phyloP scores from a whole-genome alignment of 2,329 filamentous ascomycete species.

The Xylaria sp. region DNA sequence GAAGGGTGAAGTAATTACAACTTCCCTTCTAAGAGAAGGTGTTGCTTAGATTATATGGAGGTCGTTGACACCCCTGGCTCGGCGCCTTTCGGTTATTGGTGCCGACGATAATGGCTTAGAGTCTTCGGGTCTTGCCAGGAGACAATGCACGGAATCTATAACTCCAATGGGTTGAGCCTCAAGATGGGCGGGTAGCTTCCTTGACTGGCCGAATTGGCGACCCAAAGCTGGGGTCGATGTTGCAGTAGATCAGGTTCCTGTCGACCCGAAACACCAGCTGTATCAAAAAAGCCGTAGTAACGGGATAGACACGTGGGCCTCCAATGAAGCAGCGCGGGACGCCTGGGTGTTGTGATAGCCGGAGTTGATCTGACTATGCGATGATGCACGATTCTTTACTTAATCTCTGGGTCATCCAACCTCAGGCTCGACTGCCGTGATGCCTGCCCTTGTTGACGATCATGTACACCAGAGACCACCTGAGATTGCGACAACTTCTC shows the following conservation, averaged over 20 bases:
- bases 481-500: background rate
- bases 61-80: constrained; percentile 1
- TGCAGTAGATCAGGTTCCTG: constrained; percentile 36
- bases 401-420: constrained; percentile 30
- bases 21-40: background rate
- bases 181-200: constrained; percentile 2
- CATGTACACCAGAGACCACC: constrained; percentile 30
- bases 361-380: constrained; percentile 32
- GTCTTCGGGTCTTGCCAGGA: background rate
- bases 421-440: constrained; percentile 8
- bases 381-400: constrained; percentile 34
- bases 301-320: constrained; percentile 27
- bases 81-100: constrained; percentile 5
- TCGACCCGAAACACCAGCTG: constrained; percentile 43
- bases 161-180: constrained; percentile 5
- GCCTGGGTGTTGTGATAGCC: constrained; percentile 27
- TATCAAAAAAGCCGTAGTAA: constrained; percentile 42
- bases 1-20: background rate
- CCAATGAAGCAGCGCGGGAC: constrained; percentile 33
- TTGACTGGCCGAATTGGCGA: constrained; percentile 14
- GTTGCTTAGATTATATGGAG: constrained; percentile 8
- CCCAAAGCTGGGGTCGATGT: constrained; percentile 17
- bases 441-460: constrained; percentile 30
- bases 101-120: background rate
- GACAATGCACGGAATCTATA: constrained; percentile 8